Evolutionary conservation across 192 early-diverging fungal genomes (phyloP).

Genomic region (Linnemannia hyalina): DNA sequence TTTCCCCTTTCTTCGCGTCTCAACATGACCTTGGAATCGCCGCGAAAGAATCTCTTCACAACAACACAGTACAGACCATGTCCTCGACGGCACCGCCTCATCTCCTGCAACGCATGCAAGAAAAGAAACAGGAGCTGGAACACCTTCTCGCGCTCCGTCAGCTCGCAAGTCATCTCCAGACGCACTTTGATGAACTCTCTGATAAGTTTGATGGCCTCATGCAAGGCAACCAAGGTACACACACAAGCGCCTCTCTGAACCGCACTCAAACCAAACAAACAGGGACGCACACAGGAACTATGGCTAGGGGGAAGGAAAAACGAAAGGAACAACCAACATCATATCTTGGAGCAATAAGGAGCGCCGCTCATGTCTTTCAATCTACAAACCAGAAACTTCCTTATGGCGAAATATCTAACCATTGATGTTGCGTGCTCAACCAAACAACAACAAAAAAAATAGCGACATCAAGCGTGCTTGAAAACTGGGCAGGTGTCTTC

Average conservation of each 20-base stretch:
- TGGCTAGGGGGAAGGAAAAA: no score
- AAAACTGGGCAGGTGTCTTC: slow-evolving; percentile 44
- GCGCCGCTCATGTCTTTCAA: background rate
- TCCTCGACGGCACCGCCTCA: slow-evolving; percentile 17
- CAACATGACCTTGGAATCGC: background rate
- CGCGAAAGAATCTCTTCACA: background rate
- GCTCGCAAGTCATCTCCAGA: slow-evolving; percentile 37
- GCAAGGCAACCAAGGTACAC: slow-evolving; percentile 45
- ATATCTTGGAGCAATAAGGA: no score
- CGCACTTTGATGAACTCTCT: slow-evolving; percentile 47
- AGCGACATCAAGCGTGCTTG: slow-evolving; percentile 37
- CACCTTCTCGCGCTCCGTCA: slow-evolving; percentile 28
- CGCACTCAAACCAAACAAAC: background rate
- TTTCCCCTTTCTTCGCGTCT: background rate
- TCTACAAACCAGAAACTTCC: background rate
- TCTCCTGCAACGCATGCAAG: slow-evolving; percentile 31
- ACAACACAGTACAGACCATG: background rate
- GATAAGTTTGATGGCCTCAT: slow-evolving; percentile 44
- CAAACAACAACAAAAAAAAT: background rate
- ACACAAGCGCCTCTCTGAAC: background rate
- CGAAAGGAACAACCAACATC: no score
- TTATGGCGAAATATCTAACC: background rate
- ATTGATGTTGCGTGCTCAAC: background rate
- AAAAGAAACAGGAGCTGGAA: slow-evolving; percentile 47
- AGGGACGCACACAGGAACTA: no score